Conservation (phyloP, 2,329 filamentous ascomycete genomes). For the Fusarium setosum region DNA sequence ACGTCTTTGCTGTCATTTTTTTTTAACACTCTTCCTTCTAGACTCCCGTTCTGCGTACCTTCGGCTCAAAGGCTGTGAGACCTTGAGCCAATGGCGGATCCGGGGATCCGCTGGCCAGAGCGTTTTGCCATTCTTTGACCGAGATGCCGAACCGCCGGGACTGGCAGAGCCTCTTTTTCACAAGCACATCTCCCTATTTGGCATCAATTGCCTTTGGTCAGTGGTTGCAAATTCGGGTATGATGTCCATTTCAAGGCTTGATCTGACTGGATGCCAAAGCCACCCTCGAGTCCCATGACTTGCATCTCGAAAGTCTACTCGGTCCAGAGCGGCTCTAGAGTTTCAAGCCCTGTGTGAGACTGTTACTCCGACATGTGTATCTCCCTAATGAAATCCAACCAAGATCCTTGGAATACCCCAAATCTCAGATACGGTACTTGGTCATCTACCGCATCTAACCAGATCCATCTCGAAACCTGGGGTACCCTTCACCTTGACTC, state of each 20-base stretch:
- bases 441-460: background rate
- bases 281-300: background rate
- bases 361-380: background rate
- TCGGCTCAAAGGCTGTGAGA: constrained; percentile 40
- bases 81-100: background rate
- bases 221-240: background rate
- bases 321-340: background rate
- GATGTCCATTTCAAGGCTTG: background rate
- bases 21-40: background rate
- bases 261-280: background rate
- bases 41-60: background rate
- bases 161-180: background rate
- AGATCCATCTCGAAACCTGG: constrained; percentile 19
- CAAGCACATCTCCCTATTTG: too few relatives aligned
- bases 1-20: constrained; percentile 19
- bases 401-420: background rate
- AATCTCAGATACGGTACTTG: constrained; percentile 6
- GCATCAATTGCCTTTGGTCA: background rate
- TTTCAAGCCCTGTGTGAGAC: background rate
- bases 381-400: background rate
- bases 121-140: constrained; percentile 55
- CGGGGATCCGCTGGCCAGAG: background rate
- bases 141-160: constrained; percentile 53
- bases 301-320: background rate
- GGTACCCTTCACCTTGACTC: constrained; percentile 22